Evolutionary conservation across 2,329 filamentous ascomycete species (phyloP), one percentile per base, ranked within the genome.

Genomic region (Chaetomiaceae sp.): DNA sequence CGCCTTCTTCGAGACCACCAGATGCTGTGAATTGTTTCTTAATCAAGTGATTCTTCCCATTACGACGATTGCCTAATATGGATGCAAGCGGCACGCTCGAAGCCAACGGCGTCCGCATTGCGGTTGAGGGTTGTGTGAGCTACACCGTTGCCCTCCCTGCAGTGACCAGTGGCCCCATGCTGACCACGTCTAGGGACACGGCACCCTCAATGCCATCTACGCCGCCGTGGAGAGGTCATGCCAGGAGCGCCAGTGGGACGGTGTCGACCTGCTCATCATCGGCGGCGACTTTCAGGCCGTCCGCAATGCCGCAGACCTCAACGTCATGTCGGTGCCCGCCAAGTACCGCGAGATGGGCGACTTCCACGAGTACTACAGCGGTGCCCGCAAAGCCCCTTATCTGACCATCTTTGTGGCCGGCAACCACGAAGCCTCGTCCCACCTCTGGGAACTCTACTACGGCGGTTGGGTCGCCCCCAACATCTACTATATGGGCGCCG

Each of bases 391-490:
- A 38, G 94, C 94, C 0, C 94, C 94, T 0, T 95, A 90, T 66
- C 77, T 95, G 41, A 99, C 94, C 14, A 75, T 97, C 40, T 97
- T 97, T 71, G 85, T 96, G 46, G 91, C 86, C 38, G 94, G 94
- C 2, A 99, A 99, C 66, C 94, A 99, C 65, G 94, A 99, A 73
- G 92, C 94, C 0, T 88, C 88, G 64, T 90, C 88, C 46, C 84
- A 97, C 69, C 75, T 96, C 5, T 94, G 85, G 76, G 94, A 99
- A 71, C 80, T 99, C 0, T 95, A 89, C 73, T 95, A 97, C 66
- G 94, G 94, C 47, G 94, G 94, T 46, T 99, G 94, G 94, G 94
- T 90, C 5, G 92, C 92, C 7, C 90, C 90, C 8, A 95, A 94
- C 61, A 97, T 99, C 58, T 99, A 96, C 75, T 99, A 96, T 71